Base-by-base conservation (phyloP, 2,329 filamentous ascomycete species). In the Alternaria sp. region DNA sequence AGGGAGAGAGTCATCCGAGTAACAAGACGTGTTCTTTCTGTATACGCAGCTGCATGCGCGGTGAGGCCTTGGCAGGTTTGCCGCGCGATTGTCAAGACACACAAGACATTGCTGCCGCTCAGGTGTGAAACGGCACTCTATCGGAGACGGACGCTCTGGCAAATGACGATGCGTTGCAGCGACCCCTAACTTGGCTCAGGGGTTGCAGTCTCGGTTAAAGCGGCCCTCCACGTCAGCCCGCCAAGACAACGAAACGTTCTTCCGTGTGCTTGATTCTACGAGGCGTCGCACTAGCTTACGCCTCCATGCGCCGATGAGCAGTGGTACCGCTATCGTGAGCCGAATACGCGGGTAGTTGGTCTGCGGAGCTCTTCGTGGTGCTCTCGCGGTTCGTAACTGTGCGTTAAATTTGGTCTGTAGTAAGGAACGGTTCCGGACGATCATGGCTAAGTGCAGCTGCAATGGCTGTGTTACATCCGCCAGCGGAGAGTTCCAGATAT, bases 161-260 rank as follows among this genome's bases (percentile, higher is more conserved):
- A 32, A 55, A 45, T 51, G 28, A 50, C 45, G n/a, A 36, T 30
- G 54, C 30, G 52, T 64, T 61, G 45, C 62, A 57, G 30, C 21
- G 30, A 30, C 54, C 47, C 63, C 63, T 65, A 60, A 63, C 47
- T 59, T 63, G 54, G 36, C 11, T 60, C 55, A 56, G 63, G 62
- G 57, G 52, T 17, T 21, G 25, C 25, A 10, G 52, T 49, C 28
- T 46, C 61, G 61, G 61, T 44, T 66, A 64, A 25, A 66, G 54
- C 64, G 61, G 61, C 49, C 45, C 54, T 61, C 57, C 61, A 57
- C 64, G 59, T 68, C 54, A 66, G 66, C 61, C 8, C 49, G 64
- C 66, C 66, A 64, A 68, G 64, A 54, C 51, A 15, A 28, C 40
- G 40, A 55, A 30, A 44, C 46, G 62, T 54, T 57, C 55, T 59